Percentiles rank a stretch among this genome's conserved stretches.
Evolutionary conservation across 768 basidiomycete genomes (phyloP).

Genomic region (Mycena amicta): DNA sequence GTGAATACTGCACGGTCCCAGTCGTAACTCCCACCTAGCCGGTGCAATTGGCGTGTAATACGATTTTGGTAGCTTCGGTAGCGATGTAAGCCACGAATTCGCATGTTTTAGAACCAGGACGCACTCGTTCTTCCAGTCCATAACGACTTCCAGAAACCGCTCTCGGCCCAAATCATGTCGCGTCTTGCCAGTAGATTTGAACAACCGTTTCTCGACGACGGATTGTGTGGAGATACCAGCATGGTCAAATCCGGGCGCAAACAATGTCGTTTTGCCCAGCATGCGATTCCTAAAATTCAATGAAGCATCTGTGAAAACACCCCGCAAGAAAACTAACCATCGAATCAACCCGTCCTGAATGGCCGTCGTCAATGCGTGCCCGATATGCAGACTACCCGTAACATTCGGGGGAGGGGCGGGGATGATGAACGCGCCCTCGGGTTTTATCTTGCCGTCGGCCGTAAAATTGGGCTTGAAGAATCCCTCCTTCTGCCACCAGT

Average conservation of each 20-base stretch:
- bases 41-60: slow-evolving; percentile 85
- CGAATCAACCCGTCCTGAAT: slow-evolving; percentile 89
- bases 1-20: slow-evolving; percentile 96
- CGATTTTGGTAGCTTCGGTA: slow-evolving; percentile 80
- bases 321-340: slow-evolving; percentile 78
- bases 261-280: slow-evolving; percentile 89
- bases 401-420: slow-evolving; percentile 96
- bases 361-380: slow-evolving; percentile 89
- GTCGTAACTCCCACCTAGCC: slow-evolving; percentile 92
- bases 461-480: slow-evolving; percentile 82
- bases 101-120: slow-evolving; percentile 31
- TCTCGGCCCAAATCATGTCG: slow-evolving; percentile 96
- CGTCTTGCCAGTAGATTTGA: slow-evolving; percentile 79
- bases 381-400: slow-evolving; percentile 93
- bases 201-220: slow-evolving; percentile 92
- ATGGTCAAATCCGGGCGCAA: slow-evolving; percentile 95
- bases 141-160: slow-evolving; percentile 85
- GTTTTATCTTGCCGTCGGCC: slow-evolving; percentile 57
- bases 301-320: background rate
- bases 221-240: slow-evolving; percentile 98
- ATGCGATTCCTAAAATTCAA: slow-evolving; percentile 83
- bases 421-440: slow-evolving; percentile 78
- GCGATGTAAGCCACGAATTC: background rate
- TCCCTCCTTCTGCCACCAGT: slow-evolving; percentile 93
- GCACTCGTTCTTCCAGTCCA: slow-evolving; percentile 97